Percentiles rank a stretch among this genome's conserved stretches.
phyloP scores from a whole-genome alignment of 108 stramenopile genomes.

The Epithemia pelagica region DNA sequence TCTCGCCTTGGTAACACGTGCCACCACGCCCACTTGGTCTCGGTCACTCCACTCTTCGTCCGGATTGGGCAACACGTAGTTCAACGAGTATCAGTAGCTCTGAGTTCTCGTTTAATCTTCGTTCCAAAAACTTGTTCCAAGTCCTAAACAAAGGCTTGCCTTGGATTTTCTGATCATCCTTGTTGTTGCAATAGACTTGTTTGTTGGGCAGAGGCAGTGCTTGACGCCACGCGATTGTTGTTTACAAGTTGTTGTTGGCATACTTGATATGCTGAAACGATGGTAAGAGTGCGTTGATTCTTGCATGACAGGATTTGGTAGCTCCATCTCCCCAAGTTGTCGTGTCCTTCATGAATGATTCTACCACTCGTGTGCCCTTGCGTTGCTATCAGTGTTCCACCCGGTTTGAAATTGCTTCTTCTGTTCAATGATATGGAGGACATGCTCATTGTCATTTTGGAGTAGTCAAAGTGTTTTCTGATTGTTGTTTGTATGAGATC shows the following conservation, averaged over 20 bases:
- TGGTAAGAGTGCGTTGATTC: neutral
- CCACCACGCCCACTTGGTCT: no score
- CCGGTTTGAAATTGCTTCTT: neutral
- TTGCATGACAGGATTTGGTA: neutral
- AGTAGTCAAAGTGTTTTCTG: no score
- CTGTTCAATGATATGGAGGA: no score
- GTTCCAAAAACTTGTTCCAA: no score
- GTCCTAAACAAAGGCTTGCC: neutral
- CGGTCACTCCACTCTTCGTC: no score
- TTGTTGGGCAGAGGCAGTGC: neutral
- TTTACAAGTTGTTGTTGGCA: neutral
- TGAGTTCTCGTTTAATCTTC: no score
- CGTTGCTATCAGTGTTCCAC: neutral
- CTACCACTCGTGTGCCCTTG: neutral
- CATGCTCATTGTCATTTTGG: no score
- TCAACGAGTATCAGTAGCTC: no score
- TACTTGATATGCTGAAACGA: neutral
- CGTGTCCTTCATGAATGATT: neutral
- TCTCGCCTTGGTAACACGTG: no score
- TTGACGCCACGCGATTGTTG: neutral
- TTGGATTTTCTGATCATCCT: neutral
- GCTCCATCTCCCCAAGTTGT: neutral
- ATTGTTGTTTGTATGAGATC: no score
- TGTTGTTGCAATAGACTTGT: neutral
- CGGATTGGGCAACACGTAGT: no score